A percentile compares a stretch with the other conserved stretches of the same genome.
Conservation (phyloP, 148 eudicot genomes). For the Silene latifolia region DNA sequence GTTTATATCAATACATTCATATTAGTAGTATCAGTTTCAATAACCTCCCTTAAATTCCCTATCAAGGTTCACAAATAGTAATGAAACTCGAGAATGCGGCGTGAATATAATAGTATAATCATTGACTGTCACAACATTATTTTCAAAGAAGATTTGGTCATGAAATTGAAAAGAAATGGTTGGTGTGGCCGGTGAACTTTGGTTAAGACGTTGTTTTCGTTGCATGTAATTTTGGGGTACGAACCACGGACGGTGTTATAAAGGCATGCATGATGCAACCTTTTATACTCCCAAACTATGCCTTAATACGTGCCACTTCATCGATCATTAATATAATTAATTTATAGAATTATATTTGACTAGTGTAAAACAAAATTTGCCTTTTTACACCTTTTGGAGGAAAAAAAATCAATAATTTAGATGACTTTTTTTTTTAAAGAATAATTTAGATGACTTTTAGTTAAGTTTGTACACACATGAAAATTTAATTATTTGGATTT, state of each 20-base stretch:
- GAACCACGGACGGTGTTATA: conserved; percentile 19
- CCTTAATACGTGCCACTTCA: neutral
- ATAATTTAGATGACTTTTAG: neutral
- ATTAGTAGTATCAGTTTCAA: no score
- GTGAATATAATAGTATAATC: neutral
- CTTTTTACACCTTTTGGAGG: neutral
- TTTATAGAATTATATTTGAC: no score
- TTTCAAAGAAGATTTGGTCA: neutral
- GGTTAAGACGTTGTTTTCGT: conserved; percentile 2
- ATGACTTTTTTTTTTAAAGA: no score
- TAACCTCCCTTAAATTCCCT: no score
- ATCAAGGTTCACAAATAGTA: no score
- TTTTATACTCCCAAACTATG: no score
- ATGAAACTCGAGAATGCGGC: neutral
- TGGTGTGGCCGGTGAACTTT: conserved; percentile 18
- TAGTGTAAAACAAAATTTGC: conserved; percentile 12
- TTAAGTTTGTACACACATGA: neutral
- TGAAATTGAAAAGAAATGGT: neutral
- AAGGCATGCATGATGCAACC: neutral
- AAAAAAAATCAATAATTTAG: neutral
- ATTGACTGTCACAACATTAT: no score
- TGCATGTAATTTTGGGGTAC: conserved; percentile 15
- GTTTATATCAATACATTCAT: no score
- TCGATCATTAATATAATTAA: neutral
- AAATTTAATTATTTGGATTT: neutral